These are phyloP conservation scores for Ettlia oleoabundans DNA, from an alignment of 139 green algal genomes.

Conservation along the genomic window DNA sequence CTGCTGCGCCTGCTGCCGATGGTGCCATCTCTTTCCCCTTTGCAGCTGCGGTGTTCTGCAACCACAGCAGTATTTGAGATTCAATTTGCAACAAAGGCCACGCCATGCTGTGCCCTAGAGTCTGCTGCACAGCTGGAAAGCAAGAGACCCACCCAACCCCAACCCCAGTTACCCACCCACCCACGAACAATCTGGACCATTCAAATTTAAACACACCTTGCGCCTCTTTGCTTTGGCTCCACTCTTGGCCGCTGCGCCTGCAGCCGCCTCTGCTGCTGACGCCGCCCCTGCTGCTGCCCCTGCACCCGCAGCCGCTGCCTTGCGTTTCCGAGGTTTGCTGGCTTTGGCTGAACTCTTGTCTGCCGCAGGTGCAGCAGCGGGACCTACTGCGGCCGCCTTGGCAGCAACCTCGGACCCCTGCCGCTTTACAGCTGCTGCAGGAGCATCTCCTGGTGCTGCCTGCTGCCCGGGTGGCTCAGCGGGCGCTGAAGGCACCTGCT, in stretches of 20 bases:
- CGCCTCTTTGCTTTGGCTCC: background rate
- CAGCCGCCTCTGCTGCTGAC: background rate
- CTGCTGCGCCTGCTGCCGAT: background rate
- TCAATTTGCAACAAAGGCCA: too few species aligned
- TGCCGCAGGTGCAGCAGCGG: background rate
- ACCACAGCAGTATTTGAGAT: too few species aligned
- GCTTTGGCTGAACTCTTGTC: slow-evolving; percentile 24
- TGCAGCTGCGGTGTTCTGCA: background rate
- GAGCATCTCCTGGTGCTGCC: background rate
- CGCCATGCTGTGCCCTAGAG: too few species aligned
- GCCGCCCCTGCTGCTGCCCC: background rate
- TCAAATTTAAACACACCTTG: background rate
- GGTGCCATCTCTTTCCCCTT: background rate
- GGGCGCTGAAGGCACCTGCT: background rate
- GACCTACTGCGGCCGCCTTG: background rate
- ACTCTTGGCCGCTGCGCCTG: background rate
- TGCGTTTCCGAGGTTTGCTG: slow-evolving; percentile 34
- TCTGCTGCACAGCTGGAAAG: too few species aligned
- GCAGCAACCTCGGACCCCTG: background rate
- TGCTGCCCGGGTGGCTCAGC: background rate
- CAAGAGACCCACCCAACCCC: too few species aligned
- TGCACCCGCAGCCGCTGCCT: background rate
- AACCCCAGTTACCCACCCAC: too few species aligned
- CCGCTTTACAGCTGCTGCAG: background rate
- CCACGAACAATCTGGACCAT: too few species aligned